phyloP scores from a whole-genome alignment of 129 eudicot genomes.

The Calendula officinalis region DNA sequence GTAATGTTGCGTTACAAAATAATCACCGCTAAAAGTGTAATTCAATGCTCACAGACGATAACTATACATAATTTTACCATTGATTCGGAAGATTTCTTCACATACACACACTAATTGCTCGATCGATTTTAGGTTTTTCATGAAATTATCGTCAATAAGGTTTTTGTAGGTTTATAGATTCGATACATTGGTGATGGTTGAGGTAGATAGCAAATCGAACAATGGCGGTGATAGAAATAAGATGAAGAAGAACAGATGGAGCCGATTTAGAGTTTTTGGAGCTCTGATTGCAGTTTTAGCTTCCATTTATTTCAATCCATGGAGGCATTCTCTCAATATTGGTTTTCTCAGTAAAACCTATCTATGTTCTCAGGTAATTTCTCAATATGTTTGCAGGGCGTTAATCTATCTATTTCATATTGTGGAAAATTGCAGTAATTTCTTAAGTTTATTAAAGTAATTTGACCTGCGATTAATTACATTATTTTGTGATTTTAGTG shows the following conservation, averaged over 20 bases:
- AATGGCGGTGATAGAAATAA: background rate
- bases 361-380: slow-evolving; percentile 54
- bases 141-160: background rate
- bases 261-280: slow-evolving; percentile 34
- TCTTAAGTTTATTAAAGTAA: background rate
- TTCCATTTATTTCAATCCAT: slow-evolving; percentile 34
- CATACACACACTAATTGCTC: background rate
- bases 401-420: background rate
- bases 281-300: slow-evolving; percentile 42
- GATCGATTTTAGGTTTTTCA: background rate
- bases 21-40: background rate
- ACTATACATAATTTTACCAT: background rate
- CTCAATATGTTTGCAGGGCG: background rate
- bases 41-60: background rate
- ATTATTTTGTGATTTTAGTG: too few species aligned
- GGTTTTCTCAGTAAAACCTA: slow-evolving; percentile 34
- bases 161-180: slow-evolving; percentile 21
- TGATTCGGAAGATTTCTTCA: slow-evolving; percentile 2
- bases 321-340: slow-evolving; percentile 24
- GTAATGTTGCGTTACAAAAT: background rate
- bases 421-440: background rate
- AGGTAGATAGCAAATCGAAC: slow-evolving; percentile 19
- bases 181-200: slow-evolving; percentile 10
- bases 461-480: too few species aligned
- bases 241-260: slow-evolving; percentile 19